A percentile compares a stretch with the other conserved stretches of the same genome.
Conservation (phyloP, 2,329 filamentous ascomycete genomes). For the Scorias spongiosa region DNA sequence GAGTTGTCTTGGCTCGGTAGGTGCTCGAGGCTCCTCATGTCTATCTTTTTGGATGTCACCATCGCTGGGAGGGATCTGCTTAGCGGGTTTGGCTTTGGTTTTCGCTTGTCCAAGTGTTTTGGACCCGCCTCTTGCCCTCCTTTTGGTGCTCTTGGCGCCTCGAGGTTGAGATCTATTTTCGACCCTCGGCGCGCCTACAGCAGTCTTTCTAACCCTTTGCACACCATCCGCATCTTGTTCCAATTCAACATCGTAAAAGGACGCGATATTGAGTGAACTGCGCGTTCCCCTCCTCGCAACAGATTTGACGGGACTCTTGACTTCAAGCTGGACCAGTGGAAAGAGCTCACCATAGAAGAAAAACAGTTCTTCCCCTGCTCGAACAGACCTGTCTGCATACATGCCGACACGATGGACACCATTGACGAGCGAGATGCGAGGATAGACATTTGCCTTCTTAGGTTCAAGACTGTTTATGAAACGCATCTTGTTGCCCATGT, state of each 20-base stretch:
- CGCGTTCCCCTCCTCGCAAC: slow-evolving; percentile 8
- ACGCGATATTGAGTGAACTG: slow-evolving; percentile 8
- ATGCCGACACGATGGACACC: slow-evolving; percentile 62
- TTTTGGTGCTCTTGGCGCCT: no score
- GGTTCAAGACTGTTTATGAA: slow-evolving; percentile 66
- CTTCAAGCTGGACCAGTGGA: slow-evolving; percentile 12
- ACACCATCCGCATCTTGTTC: slow-evolving; percentile 9
- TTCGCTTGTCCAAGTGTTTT: no score
- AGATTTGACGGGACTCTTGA: slow-evolving; percentile 3
- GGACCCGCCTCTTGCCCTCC: no score
- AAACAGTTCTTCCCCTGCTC: slow-evolving; percentile 60
- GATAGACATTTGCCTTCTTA: slow-evolving; percentile 43
- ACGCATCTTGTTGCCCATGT: slow-evolving; percentile 64
- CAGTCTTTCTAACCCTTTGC: not conserved
- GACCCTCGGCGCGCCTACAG: not conserved
- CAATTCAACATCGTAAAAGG: slow-evolving; percentile 12
- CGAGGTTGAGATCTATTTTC: not conserved
- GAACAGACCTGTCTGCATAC: slow-evolving; percentile 50
- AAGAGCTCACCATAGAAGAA: slow-evolving; percentile 54
- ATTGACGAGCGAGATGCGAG: slow-evolving; percentile 57
- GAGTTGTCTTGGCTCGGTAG: no score
- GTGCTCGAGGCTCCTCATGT: no score
- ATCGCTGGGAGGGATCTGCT: no score
- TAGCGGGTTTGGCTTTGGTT: no score
- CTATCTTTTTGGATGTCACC: no score